Base-by-base conservation (phyloP, 495 filamentous ascomycete species). In the Annulohypoxylon bovei region DNA sequence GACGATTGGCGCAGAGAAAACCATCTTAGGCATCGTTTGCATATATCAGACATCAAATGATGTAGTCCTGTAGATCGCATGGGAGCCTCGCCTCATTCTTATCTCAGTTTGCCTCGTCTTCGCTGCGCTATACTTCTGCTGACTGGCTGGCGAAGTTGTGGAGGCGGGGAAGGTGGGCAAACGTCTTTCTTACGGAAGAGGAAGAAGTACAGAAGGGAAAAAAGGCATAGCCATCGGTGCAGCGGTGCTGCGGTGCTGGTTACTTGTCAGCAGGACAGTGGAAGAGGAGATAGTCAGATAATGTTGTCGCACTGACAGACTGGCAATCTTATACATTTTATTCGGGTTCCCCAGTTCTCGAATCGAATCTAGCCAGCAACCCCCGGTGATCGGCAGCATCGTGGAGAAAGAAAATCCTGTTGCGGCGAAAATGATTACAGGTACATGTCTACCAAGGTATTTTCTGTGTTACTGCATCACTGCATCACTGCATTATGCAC, bases 21-120 rank as follows among this genome's bases (percentile, higher is more conserved):
- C 50, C 49, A n/a, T 47, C 22, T 59, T 49, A 39, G 50, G 50
- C 20, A 7, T 52, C 16, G 1, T 62, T 32, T 32, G 62, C 33
- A 57, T 53, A 53, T 53, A 65, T 52, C 33, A 18, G 30, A 54
- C 16, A 61, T 40, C 67, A 70, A 70, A 6, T 59, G 54, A 55
- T 18, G 23, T 30, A 18, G 67, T 65, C 46, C 60, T 70, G 62
- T 49, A 62, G 58, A 56, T 62, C 65, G 11, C 40, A 33, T 28
- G 18, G 32, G 35, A 58, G 59, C 52, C 58, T 68, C 66, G 52
- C 40, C 49, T 50, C 58, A 27, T 44, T 47, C 16, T 52, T 18
- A 40, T 23, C 32, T 49, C 16, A 2, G 22, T 53, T 62, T 53
- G 39, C 35, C 56, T 62, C 16, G 32, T 35, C 27, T 53, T 52